phyloP scores from a whole-genome alignment of 768 basidiomycete species.

The Phaeotremella skinneri region DNA sequence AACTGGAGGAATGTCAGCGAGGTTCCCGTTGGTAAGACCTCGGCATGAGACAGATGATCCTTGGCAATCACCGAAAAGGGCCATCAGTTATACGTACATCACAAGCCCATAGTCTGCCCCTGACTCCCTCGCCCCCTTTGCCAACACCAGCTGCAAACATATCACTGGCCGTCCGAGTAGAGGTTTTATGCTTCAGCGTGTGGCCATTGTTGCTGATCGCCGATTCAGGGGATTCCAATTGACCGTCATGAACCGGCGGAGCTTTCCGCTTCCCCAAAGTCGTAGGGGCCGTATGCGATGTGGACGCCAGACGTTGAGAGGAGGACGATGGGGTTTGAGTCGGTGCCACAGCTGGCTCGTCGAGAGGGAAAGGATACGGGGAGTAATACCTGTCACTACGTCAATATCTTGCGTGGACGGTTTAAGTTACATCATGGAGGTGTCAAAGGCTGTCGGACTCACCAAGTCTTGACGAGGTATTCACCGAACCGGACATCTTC shows the following conservation, averaged over 20 bases:
- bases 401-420: no score
- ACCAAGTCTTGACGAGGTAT: slow-evolving; percentile 89
- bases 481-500: slow-evolving; percentile 80
- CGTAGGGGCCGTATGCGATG: background rate
- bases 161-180: slow-evolving; percentile 26
- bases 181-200: background rate
- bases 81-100: slow-evolving; percentile 34
- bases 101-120: slow-evolving; percentile 48
- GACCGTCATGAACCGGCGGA: slow-evolving; percentile 5
- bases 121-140: slow-evolving; percentile 37
- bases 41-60: background rate
- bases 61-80: background rate
- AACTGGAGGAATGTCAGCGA: slow-evolving; percentile 24
- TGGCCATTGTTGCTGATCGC: background rate
- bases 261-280: background rate
- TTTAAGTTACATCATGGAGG: background rate
- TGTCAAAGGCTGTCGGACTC: slow-evolving; percentile 41
- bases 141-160: slow-evolving; percentile 35
- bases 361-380: slow-evolving; percentile 65
- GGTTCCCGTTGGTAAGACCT: background rate
- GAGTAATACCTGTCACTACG: slow-evolving; percentile 76
- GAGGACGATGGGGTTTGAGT: slow-evolving; percentile 4
- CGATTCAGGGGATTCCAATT: background rate
- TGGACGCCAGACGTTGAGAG: background rate
- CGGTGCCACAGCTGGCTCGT: slow-evolving; percentile 18